Evolutionary conservation across 1,284 basidiomycete genomes (phyloP).

Genomic region (Marasmius fiardii): DNA sequence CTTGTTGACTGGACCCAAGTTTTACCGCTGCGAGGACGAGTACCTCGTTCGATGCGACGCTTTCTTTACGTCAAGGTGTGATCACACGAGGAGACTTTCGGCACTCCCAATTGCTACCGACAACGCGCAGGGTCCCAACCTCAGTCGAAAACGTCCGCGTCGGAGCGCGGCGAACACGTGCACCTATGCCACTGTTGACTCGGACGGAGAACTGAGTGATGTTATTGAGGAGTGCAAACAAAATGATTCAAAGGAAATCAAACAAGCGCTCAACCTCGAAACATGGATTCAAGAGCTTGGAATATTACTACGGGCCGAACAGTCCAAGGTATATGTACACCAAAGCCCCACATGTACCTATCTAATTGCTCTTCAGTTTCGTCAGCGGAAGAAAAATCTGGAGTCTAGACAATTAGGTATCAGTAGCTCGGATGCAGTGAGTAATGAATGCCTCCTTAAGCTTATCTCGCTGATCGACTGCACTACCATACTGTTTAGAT

Average conservation of each 20-base stretch:
- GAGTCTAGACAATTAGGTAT: constrained; percentile 32
- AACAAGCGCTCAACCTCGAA: constrained; percentile 53
- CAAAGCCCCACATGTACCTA: constrained; percentile 6
- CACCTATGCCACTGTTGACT: constrained; percentile 66
- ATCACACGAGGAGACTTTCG: too few relatives aligned
- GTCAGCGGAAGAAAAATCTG: constrained; percentile 54
- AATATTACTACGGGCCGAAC: constrained; percentile 56
- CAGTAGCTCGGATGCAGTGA: not conserved
- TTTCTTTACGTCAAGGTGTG: constrained; percentile 2
- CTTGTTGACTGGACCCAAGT: constrained; percentile 61
- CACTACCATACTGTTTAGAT: not conserved
- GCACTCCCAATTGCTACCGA: constrained; percentile 14
- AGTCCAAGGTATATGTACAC: constrained; percentile 50
- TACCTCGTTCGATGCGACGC: constrained; percentile 40
- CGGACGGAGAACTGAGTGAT: constrained; percentile 60
- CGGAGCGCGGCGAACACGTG: constrained; percentile 49
- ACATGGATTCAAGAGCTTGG: constrained; percentile 64
- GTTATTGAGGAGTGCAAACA: constrained; percentile 33
- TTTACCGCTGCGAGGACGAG: constrained; percentile 64
- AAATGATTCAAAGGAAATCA: constrained; percentile 32
- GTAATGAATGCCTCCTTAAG: not conserved
- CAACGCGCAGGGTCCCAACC: constrained; percentile 16
- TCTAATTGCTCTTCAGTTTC: constrained; percentile 40
- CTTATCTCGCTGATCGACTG: not conserved
- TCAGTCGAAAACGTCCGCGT: constrained; percentile 52